Evolutionary conservation across 2,329 filamentous ascomycete genomes (phyloP), one percentile per base, ranked within the genome.

Genomic region (Dactylellina sp.): DNA sequence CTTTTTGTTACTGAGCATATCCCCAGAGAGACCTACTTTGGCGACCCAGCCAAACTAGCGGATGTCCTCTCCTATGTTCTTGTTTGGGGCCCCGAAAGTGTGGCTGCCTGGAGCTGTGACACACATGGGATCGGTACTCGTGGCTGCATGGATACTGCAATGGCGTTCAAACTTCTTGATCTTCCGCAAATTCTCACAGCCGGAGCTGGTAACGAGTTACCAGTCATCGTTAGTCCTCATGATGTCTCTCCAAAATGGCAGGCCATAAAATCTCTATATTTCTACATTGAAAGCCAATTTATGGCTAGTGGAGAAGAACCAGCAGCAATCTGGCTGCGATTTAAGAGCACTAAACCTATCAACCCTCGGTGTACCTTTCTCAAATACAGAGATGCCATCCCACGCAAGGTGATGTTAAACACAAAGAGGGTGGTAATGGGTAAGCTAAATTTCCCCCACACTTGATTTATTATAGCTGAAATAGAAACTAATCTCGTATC

Each of bases 91-190:
- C 6, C 42, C 1, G 20, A 24, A 18, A 39, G 20, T 4, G 9
- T 68, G 14, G 63, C 22, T 4, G 56, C 63, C 9, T 68, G 63
- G 63, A 18, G 25, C 7, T 44, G 32, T n/a, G 62, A 68, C 12
- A 53, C 35, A 12, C 37, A 9, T 12, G 25, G 40, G 2, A 20
- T 37, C 16, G 20, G 12, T n/a, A 35, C 11, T 2, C n/a, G n/a
- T 7, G 35, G 46, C 3, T 25, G 25, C 40, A 14, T 59, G 9
- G 52, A 68, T 5, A 24, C 40, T 2, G 46, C 50, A 16, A 44
- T 68, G 18, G 53, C 63, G 9, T 44, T 40, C 18, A 53, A 50
- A 28, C 24, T 60, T n/a, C 20, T 53, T 3, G 55, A 37, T 4
- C n/a, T 42, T 6, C 63, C 63, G 16, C 63, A 68, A 35, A 16